Conservation (phyloP, 2,329 filamentous ascomycete species). For the Fusarium ambrosium region DNA sequence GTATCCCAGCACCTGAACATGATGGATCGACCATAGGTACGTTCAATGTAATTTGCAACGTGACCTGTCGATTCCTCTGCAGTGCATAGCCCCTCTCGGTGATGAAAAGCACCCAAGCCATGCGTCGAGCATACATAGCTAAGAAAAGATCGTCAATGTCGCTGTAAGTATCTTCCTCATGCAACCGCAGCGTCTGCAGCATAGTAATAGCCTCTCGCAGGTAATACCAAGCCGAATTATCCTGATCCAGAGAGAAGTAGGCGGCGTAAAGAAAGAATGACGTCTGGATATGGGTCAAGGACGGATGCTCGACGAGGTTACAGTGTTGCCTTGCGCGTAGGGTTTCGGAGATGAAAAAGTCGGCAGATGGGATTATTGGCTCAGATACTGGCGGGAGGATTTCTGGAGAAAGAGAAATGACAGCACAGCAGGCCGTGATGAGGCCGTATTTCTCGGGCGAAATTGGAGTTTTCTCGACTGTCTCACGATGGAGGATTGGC, state of each 20-base stretch:
- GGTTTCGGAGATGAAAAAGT: conserved; percentile 48
- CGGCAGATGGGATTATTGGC: conserved; percentile 24
- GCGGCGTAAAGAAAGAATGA: conserved; percentile 52
- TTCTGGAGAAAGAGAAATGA: conserved; percentile 48
- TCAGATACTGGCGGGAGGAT: conserved; percentile 22
- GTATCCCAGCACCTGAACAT: conserved; percentile 43
- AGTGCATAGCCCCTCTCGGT: conserved; percentile 51
- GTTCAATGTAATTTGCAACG: conserved; percentile 40
- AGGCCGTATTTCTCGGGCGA: conserved; percentile 46
- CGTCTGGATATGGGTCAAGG: conserved; percentile 47
- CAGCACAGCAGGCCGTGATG: conserved; percentile 47
- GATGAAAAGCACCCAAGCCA: conserved; percentile 51
- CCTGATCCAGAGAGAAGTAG: conserved; percentile 49
- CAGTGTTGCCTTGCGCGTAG: conserved; percentile 44
- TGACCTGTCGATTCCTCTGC: conserved; percentile 48
- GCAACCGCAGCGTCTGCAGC: conserved; percentile 46
- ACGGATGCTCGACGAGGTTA: conserved; percentile 45
- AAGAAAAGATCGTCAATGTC: neutral
- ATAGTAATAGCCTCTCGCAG: conserved; percentile 49
- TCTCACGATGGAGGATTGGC: conserved; percentile 47
- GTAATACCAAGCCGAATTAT: conserved; percentile 53
- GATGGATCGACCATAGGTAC: conserved; percentile 36
- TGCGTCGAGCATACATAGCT: conserved; percentile 41
- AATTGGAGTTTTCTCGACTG: conserved; percentile 21
- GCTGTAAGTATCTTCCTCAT: conserved; percentile 48